phyloP scores from a whole-genome alignment of 1,139 yeast genomes.

The Blastobotrys aristatus region DNA sequence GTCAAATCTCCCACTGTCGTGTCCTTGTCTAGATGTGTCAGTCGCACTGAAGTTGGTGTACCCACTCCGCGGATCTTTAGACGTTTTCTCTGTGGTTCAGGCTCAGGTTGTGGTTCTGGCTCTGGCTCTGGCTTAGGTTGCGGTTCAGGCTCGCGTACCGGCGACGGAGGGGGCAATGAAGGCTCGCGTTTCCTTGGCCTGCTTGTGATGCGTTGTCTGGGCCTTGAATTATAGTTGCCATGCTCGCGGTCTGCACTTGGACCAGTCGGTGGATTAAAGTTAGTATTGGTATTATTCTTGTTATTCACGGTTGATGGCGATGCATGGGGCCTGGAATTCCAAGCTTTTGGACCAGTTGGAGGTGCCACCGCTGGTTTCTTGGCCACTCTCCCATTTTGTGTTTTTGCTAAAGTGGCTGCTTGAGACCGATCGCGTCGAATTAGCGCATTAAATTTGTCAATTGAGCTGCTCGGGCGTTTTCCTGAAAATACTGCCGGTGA shows the following conservation, averaged over 20 bases:
- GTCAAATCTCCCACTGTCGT: slow-evolving; percentile 16
- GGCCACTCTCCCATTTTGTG: not conserved
- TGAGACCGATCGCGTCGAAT: slow-evolving; percentile 5
- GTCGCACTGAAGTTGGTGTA: slow-evolving; percentile 17
- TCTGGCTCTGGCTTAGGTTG: slow-evolving; percentile 1
- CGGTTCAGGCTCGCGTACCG: too few relatives aligned
- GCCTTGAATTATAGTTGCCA: too few relatives aligned
- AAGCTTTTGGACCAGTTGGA: too few relatives aligned
- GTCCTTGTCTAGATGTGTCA: slow-evolving; percentile 15
- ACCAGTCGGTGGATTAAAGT: not conserved
- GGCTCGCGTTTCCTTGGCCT: too few relatives aligned
- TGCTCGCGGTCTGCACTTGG: too few relatives aligned
- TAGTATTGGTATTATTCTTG: not conserved
- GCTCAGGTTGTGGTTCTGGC: not conserved
- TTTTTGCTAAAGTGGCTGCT: not conserved
- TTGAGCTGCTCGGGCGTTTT: not conserved
- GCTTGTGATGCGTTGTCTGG: slow-evolving; percentile 1
- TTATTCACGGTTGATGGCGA: too few relatives aligned
- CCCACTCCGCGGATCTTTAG: slow-evolving; percentile 17
- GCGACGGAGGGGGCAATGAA: not conserved
- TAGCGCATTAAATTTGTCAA: slow-evolving; percentile 4
- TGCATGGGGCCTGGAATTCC: too few relatives aligned
- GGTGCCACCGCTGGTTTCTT: too few relatives aligned
- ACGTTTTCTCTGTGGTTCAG: slow-evolving; percentile 9
- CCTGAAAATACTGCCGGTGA: not conserved